Evolutionary conservation across 2,329 filamentous ascomycete genomes (phyloP).

Genomic region (Zymoseptoria ardabiliae): DNA sequence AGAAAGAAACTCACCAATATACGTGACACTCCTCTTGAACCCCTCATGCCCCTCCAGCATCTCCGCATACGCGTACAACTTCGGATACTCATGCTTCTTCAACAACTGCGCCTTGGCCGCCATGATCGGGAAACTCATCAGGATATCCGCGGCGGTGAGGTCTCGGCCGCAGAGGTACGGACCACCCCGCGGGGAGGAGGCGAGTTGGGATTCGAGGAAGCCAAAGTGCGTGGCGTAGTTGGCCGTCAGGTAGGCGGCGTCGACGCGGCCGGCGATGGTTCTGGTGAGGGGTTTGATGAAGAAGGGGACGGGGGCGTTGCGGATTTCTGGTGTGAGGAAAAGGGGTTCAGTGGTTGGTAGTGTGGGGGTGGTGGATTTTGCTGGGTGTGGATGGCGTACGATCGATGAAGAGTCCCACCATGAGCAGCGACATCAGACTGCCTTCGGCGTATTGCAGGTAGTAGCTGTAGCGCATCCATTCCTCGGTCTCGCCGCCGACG

Average conservation of each 20-base stretch:
- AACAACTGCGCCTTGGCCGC: slow-evolving; percentile 33
- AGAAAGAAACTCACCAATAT: slow-evolving; percentile 27
- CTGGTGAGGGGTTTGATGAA: slow-evolving; percentile 60
- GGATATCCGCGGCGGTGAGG: slow-evolving; percentile 46
- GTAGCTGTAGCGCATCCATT: slow-evolving; percentile 57
- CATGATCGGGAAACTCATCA: slow-evolving; percentile 47
- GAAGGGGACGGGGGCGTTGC: slow-evolving; percentile 54
- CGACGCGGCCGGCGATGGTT: slow-evolving; percentile 45
- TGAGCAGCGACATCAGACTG: slow-evolving; percentile 65
- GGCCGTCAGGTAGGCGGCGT: slow-evolving; percentile 38
- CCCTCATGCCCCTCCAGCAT: slow-evolving; percentile 38
- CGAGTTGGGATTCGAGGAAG: slow-evolving; percentile 46
- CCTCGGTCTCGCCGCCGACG: slow-evolving; percentile 52
- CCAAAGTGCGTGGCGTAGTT: slow-evolving; percentile 43
- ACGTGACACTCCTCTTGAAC: slow-evolving; percentile 42
- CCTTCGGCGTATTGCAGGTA: slow-evolving; percentile 82
- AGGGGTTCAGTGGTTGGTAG: not conserved
- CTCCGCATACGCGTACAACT: slow-evolving; percentile 40
- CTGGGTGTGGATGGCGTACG: slow-evolving; percentile 34
- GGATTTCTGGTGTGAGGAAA: slow-evolving; percentile 23
- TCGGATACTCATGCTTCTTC: slow-evolving; percentile 40
- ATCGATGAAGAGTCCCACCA: slow-evolving; percentile 56
- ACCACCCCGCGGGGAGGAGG: slow-evolving; percentile 40
- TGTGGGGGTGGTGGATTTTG: slow-evolving; percentile 1
- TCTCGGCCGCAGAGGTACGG: slow-evolving; percentile 44